A percentile compares a stretch with the other conserved stretches of the same genome.
These are phyloP conservation scores for Coemansia sp. DNA, from an alignment of 192 early-diverging fungal species.

Conservation along the genomic window DNA sequence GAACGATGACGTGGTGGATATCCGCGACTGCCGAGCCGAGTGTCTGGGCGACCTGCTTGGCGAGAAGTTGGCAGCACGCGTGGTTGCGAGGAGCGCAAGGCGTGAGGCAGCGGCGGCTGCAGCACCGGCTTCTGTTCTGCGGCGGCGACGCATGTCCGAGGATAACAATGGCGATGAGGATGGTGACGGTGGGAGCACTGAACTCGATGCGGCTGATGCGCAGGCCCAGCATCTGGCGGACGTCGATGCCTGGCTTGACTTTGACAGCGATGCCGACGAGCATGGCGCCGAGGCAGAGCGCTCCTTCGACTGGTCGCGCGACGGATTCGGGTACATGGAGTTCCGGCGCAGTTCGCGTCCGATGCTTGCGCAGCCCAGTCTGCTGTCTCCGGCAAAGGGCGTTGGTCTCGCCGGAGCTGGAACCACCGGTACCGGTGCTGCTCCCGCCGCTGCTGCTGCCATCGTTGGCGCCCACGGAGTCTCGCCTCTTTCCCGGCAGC, in stretches of 20 bases:
- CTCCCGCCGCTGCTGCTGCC: neutral
- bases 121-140: neutral
- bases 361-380: constrained; percentile 14
- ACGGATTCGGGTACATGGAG: constrained; percentile 54
- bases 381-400: constrained; percentile 21
- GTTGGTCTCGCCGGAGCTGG: constrained; percentile 1
- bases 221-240: constrained; percentile 19
- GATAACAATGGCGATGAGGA: neutral
- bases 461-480: neutral
- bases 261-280: constrained; percentile 11
- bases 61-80: constrained; percentile 6
- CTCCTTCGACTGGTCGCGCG: constrained; percentile 44
- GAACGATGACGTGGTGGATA: neutral
- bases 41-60: constrained; percentile 34
- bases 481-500: neutral
- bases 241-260: constrained; percentile 30
- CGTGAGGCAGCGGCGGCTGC: neutral
- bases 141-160: neutral
- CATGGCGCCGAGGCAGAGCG: constrained; percentile 10
- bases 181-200: neutral
- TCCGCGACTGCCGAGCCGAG: constrained; percentile 33
- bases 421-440: neutral
- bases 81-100: neutral
- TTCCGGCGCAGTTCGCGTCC: constrained; percentile 37
- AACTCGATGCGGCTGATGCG: neutral